phyloP scores from a whole-genome alignment of 148 eudicot species.

The Pouteria glomerata region DNA sequence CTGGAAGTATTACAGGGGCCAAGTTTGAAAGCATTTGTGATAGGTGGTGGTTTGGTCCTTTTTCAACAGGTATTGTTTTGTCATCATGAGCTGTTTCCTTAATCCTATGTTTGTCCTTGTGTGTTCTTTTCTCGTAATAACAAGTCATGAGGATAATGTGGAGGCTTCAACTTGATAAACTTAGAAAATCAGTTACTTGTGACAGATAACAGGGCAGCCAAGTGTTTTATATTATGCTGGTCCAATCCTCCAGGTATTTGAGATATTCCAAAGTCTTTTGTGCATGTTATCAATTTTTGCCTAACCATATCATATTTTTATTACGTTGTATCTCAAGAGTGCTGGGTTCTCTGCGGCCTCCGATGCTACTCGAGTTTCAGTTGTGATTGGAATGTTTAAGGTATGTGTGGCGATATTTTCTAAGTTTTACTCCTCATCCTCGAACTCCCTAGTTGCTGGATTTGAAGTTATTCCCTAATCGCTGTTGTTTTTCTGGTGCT shows the following conservation, averaged over 20 bases:
- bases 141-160: background rate
- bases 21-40: constrained; percentile 82
- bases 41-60: constrained; percentile 95
- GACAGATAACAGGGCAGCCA: constrained; percentile 96
- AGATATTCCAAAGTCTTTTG: background rate
- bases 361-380: constrained; percentile 92
- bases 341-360: constrained; percentile 99
- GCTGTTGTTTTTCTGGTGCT: background rate
- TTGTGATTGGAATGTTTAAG: constrained; percentile 89
- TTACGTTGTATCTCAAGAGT: constrained; percentile 34
- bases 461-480: background rate
- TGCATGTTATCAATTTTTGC: background rate
- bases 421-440: background rate
- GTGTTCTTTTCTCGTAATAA: background rate
- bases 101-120: background rate
- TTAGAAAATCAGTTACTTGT: background rate
- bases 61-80: constrained; percentile 77
- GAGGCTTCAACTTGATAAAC: background rate
- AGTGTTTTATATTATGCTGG: constrained; percentile 98
- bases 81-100: background rate
- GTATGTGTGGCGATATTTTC: constrained; percentile 23
- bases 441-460: background rate
- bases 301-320: background rate
- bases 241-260: constrained; percentile 84
- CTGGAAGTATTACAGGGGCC: constrained; percentile 89